Evolutionary conservation across 106 monocot genomes (phyloP).

Genomic region (Hemerocallis citrina): DNA sequence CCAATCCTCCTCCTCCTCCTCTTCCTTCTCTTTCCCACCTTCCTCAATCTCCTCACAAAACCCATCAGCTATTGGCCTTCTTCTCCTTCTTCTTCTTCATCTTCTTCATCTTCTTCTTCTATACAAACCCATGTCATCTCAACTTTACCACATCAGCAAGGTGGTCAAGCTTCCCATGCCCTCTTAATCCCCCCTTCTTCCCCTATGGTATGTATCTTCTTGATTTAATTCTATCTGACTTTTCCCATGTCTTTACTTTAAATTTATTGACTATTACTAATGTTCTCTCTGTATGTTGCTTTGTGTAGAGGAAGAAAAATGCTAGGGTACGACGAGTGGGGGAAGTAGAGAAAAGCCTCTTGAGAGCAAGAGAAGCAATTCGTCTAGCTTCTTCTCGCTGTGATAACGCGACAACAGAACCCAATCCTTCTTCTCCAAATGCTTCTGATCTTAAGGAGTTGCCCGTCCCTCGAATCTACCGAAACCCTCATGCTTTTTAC

Average conservation of each 20-base stretch:
- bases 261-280: background rate
- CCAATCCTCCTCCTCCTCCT: conserved; percentile 9
- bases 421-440: too few species aligned
- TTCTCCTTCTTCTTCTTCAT: background rate
- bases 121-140: background rate
- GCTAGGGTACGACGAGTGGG: background rate
- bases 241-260: too few species aligned
- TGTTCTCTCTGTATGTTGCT: too few species aligned
- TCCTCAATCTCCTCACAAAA: background rate
- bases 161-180: too few species aligned
- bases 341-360: conserved; percentile 3
- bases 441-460: too few species aligned
- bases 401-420: background rate
- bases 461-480: conserved; percentile 21
- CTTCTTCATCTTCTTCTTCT: background rate
- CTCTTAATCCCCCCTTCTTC: background rate
- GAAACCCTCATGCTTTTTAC: conserved; percentile 37
- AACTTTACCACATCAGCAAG: too few species aligned
- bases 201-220: background rate
- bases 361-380: conserved; percentile 20
- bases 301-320: background rate
- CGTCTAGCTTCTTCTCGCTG: background rate
- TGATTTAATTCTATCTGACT: too few species aligned
- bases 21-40: too few species aligned
- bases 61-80: background rate